Evolutionary conservation across 306 rosid species (phyloP), one percentile per base, ranked within the genome.

Genomic region (Trifolium repens): DNA sequence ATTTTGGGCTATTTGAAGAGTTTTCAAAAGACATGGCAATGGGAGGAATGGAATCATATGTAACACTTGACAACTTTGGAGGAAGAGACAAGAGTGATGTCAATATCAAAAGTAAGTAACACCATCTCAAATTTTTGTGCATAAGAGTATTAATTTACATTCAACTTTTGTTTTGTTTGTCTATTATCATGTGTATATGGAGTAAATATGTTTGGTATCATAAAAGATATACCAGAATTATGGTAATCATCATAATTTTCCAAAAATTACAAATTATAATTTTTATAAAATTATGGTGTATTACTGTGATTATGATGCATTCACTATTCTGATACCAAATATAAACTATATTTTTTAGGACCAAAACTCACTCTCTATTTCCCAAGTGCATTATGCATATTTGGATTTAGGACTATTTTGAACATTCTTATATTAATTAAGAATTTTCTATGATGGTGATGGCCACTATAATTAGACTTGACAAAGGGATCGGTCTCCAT

Each of bases 41-140:
- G 15, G 42, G 1, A 40, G 64, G 46, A 15, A 15, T 24, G 49
- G 0, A 24, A 24, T 59, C 79, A 47, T 2, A 59, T 40, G 6
- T 15, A n/a, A 35, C 83, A 37, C 39, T 42, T 50, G 68, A 61
- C n/a, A 52, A 58, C 55, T 4, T 19, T 30, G 55, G 26, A 58
- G 65, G 49, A 59, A 67, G 13, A 68, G 7, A 39, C 1, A n/a
- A 39, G 9, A 39, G 7, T 17, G 47, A 3, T 9, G 3, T 15
- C 53, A 40, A 10, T 9, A 19, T 66, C 34, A 42, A 66, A 66
- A 43, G 72, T 67, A 67, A 67, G 72, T 44, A 43, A 42, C 4
- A 40, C 1, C 5, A 11, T n/a, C 2, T 5, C 35, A 40, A 2
- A 8, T 17, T 6, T 19, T 40, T 40, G 17, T 40, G 4, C 32